Conservation (phyloP, 129 eudicot genomes). For the Flaveria brownii region DNA sequence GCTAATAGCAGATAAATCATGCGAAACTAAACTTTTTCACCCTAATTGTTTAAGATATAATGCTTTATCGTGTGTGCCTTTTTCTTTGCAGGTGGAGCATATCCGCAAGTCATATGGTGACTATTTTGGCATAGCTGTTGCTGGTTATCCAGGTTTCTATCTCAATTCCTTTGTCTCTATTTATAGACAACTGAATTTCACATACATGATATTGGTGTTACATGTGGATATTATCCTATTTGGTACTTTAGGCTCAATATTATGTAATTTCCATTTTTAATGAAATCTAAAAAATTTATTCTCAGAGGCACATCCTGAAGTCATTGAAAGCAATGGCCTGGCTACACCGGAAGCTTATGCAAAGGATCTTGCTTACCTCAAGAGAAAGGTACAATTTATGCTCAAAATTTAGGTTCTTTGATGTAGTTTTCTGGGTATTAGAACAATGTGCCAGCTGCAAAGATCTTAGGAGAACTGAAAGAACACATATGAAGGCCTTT, state of each 20-base stretch:
- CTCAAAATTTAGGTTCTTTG: constrained; percentile 17
- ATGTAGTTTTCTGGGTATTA: not conserved
- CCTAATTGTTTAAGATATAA: too few relatives aligned
- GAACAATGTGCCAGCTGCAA: not conserved
- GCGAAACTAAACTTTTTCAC: too few relatives aligned
- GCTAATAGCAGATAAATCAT: too few relatives aligned
- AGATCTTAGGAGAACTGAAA: not conserved
- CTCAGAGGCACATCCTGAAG: constrained; percentile 98
- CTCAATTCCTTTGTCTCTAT: constrained; percentile 13
- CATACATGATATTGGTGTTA: not conserved
- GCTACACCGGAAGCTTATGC: constrained; percentile 72
- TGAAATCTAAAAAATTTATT: not conserved
- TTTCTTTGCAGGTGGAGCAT: constrained; percentile 70
- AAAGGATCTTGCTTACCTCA: constrained; percentile 88
- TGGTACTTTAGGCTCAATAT: not conserved
- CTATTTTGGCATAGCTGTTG: constrained; percentile 97
- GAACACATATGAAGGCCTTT: not conserved
- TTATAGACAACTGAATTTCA: constrained; percentile 3
- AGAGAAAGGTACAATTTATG: constrained; percentile 60
- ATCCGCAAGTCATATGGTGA: constrained; percentile 77
- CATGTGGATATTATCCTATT: not conserved
- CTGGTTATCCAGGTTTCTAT: constrained; percentile 91
- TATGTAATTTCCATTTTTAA: constrained; percentile 10
- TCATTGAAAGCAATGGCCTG: constrained; percentile 65
- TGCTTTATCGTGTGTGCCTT: too few relatives aligned